phyloP scores from a whole-genome alignment of 805 yeast genomes.

The Barnettozyma californica region DNA sequence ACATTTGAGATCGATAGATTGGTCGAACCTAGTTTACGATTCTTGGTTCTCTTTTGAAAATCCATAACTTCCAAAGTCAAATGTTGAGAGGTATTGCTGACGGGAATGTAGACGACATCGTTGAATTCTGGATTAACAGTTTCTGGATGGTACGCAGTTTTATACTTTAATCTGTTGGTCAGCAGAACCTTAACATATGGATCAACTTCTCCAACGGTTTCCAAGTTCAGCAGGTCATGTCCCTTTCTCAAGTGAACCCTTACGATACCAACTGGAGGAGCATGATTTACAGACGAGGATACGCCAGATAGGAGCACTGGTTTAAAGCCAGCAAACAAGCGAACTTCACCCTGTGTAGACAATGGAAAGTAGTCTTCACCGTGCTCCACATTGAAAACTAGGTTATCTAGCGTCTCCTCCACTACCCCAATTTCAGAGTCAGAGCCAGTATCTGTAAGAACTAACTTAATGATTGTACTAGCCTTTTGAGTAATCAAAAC shows the following conservation, averaged over 20 bases:
- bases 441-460: slow-evolving; percentile 54
- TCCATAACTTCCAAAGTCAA: slow-evolving; percentile 58
- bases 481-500: slow-evolving; percentile 57
- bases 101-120: slow-evolving; percentile 54
- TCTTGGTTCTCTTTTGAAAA: slow-evolving; percentile 57
- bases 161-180: slow-evolving; percentile 52
- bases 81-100: slow-evolving; percentile 55
- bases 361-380: slow-evolving; percentile 48
- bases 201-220: slow-evolving; percentile 67
- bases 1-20: slow-evolving; percentile 45
- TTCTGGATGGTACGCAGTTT: slow-evolving; percentile 49
- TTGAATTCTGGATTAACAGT: slow-evolving; percentile 55
- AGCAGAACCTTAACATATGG: slow-evolving; percentile 61
- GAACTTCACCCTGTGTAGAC: slow-evolving; percentile 48
- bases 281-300: slow-evolving; percentile 37
- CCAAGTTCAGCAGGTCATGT: slow-evolving; percentile 47
- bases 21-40: slow-evolving; percentile 58
- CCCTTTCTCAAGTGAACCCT: slow-evolving; percentile 56
- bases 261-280: slow-evolving; percentile 63
- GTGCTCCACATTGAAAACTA: slow-evolving; percentile 39
- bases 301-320: slow-evolving; percentile 55
- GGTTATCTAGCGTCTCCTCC: slow-evolving; percentile 37
- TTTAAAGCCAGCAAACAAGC: slow-evolving; percentile 62
- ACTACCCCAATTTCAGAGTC: slow-evolving; percentile 48
- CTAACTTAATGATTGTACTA: slow-evolving; percentile 46